Evolutionary conservation across 495 filamentous ascomycete genomes (phyloP).

Genomic region (Rhypophila decipiens): DNA sequence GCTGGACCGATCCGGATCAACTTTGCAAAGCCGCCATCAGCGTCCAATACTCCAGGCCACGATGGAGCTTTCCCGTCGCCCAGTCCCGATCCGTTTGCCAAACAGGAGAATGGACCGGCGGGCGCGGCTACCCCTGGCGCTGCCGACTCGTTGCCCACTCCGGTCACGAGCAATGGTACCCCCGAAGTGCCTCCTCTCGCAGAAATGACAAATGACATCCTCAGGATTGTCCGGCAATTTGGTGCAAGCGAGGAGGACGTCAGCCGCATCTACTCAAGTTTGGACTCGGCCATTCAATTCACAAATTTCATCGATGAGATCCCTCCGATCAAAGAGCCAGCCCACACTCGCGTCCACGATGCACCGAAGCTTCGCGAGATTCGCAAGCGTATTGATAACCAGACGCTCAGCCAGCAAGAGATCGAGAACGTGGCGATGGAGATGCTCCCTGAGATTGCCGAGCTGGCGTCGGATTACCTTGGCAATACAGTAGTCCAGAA

Average conservation of each 20-base stretch:
- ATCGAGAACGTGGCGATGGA: slow-evolving; percentile 85
- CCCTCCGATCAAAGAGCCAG: slow-evolving; percentile 80
- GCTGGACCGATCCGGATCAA: slow-evolving; percentile 92
- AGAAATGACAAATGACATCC: slow-evolving; percentile 75
- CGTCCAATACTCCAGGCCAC: slow-evolving; percentile 74
- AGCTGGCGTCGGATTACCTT: slow-evolving; percentile 89
- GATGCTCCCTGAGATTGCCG: slow-evolving; percentile 95
- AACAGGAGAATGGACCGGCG: slow-evolving; percentile 39
- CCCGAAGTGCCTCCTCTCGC: slow-evolving; percentile 65
- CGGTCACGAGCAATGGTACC: slow-evolving; percentile 38
- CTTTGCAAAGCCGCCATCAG: slow-evolving; percentile 91
- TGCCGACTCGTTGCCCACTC: slow-evolving; percentile 33
- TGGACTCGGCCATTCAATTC: slow-evolving; percentile 70
- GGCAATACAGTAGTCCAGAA: slow-evolving; percentile 99
- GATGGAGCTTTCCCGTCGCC: slow-evolving; percentile 84
- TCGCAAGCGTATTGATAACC: slow-evolving; percentile 94
- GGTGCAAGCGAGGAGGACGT: slow-evolving; percentile 79
- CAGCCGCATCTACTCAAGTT: slow-evolving; percentile 61
- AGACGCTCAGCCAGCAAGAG: slow-evolving; percentile 73
- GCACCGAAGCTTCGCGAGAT: slow-evolving; percentile 94
- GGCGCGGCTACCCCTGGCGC: slow-evolving; percentile 29
- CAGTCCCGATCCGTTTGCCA: slow-evolving; percentile 77
- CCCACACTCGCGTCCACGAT: slow-evolving; percentile 85
- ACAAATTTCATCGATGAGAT: slow-evolving; percentile 74
- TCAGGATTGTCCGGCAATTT: slow-evolving; percentile 81